Evolutionary conservation across 148 eudicot genomes (phyloP).

Genomic region (Chenopodium formosanum): DNA sequence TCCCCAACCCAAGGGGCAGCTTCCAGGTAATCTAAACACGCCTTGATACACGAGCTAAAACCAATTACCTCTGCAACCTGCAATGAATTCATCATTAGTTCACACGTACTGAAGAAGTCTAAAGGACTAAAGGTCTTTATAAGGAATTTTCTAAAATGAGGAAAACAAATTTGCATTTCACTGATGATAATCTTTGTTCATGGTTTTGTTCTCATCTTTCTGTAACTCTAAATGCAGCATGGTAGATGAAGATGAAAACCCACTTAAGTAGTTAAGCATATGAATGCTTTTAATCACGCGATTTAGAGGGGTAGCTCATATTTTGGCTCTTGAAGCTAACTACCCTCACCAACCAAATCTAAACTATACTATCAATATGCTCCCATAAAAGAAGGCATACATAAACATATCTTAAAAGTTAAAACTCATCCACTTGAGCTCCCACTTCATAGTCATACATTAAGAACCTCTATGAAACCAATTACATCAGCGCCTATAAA

Average conservation of each 20-base stretch:
- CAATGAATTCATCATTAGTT: constrained; percentile 10
- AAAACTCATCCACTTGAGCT: not conserved
- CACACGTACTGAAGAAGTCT: not conserved
- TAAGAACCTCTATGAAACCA: not conserved
- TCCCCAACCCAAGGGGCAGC: constrained; percentile 99
- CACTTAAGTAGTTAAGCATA: not conserved
- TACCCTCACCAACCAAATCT: not conserved
- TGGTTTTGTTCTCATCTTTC: not conserved
- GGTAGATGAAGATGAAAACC: not conserved
- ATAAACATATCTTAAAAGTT: not conserved
- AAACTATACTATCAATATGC: not conserved
- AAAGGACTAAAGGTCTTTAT: no score
- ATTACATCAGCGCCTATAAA: not conserved
- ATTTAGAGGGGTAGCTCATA: not conserved
- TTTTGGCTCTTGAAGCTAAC: not conserved
- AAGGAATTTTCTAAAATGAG: not conserved
- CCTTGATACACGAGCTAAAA: constrained; percentile 57
- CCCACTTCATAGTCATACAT: not conserved
- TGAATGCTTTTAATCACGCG: not conserved
- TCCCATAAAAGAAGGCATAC: not conserved
- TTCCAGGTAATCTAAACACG: constrained; percentile 84
- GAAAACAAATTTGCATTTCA: not conserved
- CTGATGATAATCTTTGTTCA: not conserved
- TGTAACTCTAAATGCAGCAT: not conserved
- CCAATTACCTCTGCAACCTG: constrained; percentile 82